Evolutionary conservation across 1,139 yeast species (phyloP), one percentile per base, ranked within the genome.

Genomic region (Candida labiduridarum): DNA sequence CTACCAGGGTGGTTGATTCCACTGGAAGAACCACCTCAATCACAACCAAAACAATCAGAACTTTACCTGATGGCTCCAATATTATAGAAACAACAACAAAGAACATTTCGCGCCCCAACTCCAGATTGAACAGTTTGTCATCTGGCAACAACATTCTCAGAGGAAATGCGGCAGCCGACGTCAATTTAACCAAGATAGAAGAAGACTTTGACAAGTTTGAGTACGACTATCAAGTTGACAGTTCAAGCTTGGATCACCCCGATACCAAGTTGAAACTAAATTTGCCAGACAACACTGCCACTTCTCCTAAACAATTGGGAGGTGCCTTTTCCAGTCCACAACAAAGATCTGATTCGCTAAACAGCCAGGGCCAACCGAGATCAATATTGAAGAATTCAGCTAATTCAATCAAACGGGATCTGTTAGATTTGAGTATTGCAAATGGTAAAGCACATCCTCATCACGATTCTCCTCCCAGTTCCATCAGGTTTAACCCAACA

Each of bases 181-280:
- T 56, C 11, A 75, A 70, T 52, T 63, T 76, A 47, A 60, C 63
- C 34, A 75, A 74, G 57, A 76, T 76, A 22, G 81, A 76, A 55
- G 78, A 76, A 55, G 78, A 74, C 47, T 65, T 76, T 46, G 74
- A 67, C 40, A 79, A 72, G 52, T 76, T 76, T 52, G 81, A 76
- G 41, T 76, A 74, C 51, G 25, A 22, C 25, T 22, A 22, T 22
- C 25, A 22, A 22, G 25, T 22, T 22, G 25, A 22, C 7, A 22
- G 7, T 22, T 22, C 25, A 22, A 22, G 25, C 7, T 22, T 22
- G 25, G 25, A 22, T 7, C 4, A 22, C 25, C 25, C 25, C 25
- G 25, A 22, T 22, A 22, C 25, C 25, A 50, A 50, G 40, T 49
- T 52, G 41, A 49, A 46, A 39, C 50, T 56, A 44, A 57, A 55